Base-by-base conservation (phyloP, 768 basidiomycete genomes). In the Termitomyces sp. region DNA sequence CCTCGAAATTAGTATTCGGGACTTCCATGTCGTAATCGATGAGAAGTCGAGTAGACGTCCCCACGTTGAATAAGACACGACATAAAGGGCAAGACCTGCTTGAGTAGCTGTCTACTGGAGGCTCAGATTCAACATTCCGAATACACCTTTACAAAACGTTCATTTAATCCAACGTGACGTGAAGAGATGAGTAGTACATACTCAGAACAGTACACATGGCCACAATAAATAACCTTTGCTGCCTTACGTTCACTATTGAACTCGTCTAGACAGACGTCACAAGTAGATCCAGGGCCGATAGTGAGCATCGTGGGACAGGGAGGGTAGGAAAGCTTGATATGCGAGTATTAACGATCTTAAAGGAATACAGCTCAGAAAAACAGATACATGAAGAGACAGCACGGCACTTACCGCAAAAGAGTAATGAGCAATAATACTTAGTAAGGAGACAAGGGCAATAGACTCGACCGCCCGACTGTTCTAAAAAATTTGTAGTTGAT, bases 251-350 rank as follows among this genome's bases (percentile, higher is more conserved):
- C 80, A 50, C 66, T 66, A 47, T 74, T 75, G 65, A 85, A 89
- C 31, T 71, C 68, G 60, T 90, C 88, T 60, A 85, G 76, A 71
- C 89, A 91, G 63, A 90, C 79, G 71, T 90, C 88, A 77, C 88
- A 91, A 46, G 75, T 73, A 63, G 88, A 89, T 72, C 78, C 78
- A 56, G 80, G 65, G 62, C 81, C 80, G 66, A 88, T 66, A 67
- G 78, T 80, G 63, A 90, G 79, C 89, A 90, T 89, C 56, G 57
- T 59, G 52, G 54, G 58, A 71, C 69, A 60, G 60, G 53, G 56
- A 55, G 58, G 57, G 57, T 25, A 55, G 42, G 40, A 31, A 50
- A 29, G 54, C 23, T 49, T 45, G 33, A 50, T 44, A 54, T 50
- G 40, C 50, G 47, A 46, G 49, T 56, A 56, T 54, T 46, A 23